Conservation (phyloP, 257 asterid genomes). For the Linderniella brevidens region DNA sequence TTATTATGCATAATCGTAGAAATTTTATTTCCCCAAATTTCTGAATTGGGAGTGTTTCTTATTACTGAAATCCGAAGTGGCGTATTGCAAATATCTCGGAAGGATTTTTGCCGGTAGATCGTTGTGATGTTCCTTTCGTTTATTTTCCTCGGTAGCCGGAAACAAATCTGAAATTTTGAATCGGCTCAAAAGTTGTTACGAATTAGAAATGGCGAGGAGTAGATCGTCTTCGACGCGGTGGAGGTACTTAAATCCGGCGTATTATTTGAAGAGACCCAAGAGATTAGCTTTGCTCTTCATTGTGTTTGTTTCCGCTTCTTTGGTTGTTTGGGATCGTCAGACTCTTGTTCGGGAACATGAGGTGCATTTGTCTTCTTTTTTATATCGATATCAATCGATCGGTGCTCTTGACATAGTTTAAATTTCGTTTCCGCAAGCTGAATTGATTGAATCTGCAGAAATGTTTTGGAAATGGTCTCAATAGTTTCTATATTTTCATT, state of each 20-base stretch:
- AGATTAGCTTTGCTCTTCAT: conserved; percentile 67
- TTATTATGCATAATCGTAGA: too few relatives aligned
- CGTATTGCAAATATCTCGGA: too few relatives aligned
- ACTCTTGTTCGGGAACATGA: conserved; percentile 80
- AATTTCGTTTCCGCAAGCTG: neutral
- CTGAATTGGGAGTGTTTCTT: too few relatives aligned
- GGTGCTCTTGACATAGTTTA: neutral
- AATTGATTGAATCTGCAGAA: neutral
- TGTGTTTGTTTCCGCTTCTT: conserved; percentile 36
- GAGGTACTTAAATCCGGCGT: conserved; percentile 65
- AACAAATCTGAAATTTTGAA: too few relatives aligned
- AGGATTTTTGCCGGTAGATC: too few relatives aligned
- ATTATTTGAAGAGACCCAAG: conserved; percentile 88
- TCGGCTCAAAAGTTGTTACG: too few relatives aligned
- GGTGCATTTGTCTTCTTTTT: conserved; percentile 21
- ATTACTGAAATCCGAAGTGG: too few relatives aligned
- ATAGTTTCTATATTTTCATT: too few relatives aligned
- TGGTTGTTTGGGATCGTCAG: conserved; percentile 90
- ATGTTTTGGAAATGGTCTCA: too few relatives aligned
- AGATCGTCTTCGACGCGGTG: conserved; percentile 62
- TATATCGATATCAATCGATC: neutral
- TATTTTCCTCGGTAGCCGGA: too few relatives aligned
- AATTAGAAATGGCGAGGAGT: conserved; percentile 51
- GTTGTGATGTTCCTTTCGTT: too few relatives aligned
- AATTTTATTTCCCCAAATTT: too few relatives aligned